phyloP scores from a whole-genome alignment of 202 grass and related monocot genomes.

The Bolboschoenoplectus hybrid region DNA sequence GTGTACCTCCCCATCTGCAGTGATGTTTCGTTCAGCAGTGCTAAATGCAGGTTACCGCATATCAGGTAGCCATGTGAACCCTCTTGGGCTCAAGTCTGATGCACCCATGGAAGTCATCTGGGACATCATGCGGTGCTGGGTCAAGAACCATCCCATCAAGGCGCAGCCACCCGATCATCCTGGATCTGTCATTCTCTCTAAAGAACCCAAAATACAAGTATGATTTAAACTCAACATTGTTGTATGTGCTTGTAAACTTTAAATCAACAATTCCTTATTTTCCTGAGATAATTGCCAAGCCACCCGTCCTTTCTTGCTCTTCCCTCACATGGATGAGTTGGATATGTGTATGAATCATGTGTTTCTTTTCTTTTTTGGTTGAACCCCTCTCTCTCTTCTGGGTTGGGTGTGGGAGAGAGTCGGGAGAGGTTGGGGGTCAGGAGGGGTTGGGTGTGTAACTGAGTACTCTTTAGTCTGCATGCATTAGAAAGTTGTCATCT shows the following conservation, averaged over 20 bases:
- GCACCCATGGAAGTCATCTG: conserved; percentile 95
- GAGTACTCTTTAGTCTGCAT: neutral
- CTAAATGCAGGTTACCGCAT: conserved; percentile 91
- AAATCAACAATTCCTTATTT: neutral
- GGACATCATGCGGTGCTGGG: conserved; percentile 99
- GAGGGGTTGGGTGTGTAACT: neutral
- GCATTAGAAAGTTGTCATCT: neutral
- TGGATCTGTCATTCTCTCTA: conserved; percentile 73
- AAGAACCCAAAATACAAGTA: conserved; percentile 72
- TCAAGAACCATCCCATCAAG: conserved; percentile 96
- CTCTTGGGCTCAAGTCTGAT: conserved; percentile 83
- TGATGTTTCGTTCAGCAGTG: conserved; percentile 86
- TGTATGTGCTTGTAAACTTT: neutral
- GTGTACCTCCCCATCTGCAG: conserved; percentile 76
- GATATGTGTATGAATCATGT: neutral
- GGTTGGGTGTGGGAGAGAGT: neutral
- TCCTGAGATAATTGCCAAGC: neutral
- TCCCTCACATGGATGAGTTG: neutral
- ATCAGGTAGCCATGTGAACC: conserved; percentile 79
- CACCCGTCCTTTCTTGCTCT: neutral
- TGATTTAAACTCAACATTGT: conserved; percentile 23
- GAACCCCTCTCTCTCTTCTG: neutral
- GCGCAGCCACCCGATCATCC: conserved; percentile 61
- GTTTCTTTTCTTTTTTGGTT: neutral
- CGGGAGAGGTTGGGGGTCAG: neutral